phyloP scores from a whole-genome alignment of 352 stramenopile genomes.

The Plasmopara halstedii region DNA sequence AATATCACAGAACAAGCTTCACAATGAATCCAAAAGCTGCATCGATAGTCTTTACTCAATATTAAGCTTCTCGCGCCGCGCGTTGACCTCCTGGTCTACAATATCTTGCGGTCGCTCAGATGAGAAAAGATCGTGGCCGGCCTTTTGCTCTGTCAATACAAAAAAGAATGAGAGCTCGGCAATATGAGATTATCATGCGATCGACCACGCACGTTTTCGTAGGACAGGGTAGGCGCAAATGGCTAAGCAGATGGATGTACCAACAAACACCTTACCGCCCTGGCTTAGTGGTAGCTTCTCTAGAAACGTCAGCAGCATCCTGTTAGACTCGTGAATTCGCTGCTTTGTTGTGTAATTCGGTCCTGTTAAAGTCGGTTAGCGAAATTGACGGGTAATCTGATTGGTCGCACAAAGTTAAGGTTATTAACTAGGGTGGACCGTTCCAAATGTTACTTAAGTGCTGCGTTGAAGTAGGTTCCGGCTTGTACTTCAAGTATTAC shows the following conservation, averaged over 20 bases:
- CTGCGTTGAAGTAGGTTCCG: no score
- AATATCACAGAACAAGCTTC: no score
- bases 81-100: constrained; percentile 59
- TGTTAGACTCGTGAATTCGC: no score
- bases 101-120: constrained; percentile 78
- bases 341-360: constrained; percentile 6
- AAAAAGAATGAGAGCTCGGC: not conserved
- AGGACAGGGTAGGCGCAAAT: constrained; percentile 63
- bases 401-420: constrained; percentile 3
- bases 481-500: no score
- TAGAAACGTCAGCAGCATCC: constrained; percentile 55
- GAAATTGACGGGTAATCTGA: constrained; percentile 2
- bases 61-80: constrained; percentile 58
- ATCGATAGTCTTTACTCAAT: constrained; percentile 26
- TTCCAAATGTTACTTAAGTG: constrained; percentile 1
- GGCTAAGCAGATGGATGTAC: constrained; percentile 54
- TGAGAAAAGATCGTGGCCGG: constrained; percentile 79
- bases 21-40: no score
- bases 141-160: constrained; percentile 51
- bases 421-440: constrained; percentile 9
- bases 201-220: constrained; percentile 32
- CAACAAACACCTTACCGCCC: constrained; percentile 62
- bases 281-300: constrained; percentile 64
- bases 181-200: not conserved
- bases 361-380: not conserved